Percentiles rank a stretch among this genome's conserved stretches.
Evolutionary conservation across 2,329 filamentous ascomycete genomes (phyloP).

Genomic region (Teratosphaeria epicoccoides): DNA sequence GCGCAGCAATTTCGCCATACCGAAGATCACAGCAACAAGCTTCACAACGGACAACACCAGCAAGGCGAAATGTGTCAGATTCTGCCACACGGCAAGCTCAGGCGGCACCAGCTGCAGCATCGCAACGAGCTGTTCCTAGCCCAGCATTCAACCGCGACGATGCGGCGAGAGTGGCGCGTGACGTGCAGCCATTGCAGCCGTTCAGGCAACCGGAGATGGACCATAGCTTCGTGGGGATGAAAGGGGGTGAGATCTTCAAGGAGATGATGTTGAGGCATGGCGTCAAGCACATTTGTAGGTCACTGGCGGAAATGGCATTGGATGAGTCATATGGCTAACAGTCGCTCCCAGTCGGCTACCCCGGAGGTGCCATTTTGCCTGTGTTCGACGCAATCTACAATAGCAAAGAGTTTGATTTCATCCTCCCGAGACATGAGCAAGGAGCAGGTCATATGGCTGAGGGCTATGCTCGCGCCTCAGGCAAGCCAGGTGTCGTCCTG

Average conservation of each 20-base stretch:
- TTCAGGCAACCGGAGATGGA: constrained; percentile 41
- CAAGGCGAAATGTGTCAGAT: constrained; percentile 28
- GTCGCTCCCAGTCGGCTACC: constrained; percentile 50
- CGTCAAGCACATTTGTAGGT: constrained; percentile 90
- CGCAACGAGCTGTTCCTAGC: constrained; percentile 31
- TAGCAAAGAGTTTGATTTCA: constrained; percentile 91
- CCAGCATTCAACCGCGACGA: constrained; percentile 43
- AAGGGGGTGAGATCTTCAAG: constrained; percentile 92
- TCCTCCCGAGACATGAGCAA: constrained; percentile 92
- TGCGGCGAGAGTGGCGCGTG: constrained; percentile 20
- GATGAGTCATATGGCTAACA: constrained; percentile 2
- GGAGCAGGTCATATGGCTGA: constrained; percentile 98
- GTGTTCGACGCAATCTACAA: constrained; percentile 99
- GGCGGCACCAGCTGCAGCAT: constrained; percentile 26
- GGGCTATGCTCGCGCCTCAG: constrained; percentile 87
- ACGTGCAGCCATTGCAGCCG: constrained; percentile 37
- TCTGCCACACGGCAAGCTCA: constrained; percentile 30
- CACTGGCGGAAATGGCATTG: constrained; percentile 1
- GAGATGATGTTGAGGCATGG: constrained; percentile 95
- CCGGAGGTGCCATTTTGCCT: constrained; percentile 89
- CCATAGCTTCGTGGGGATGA: constrained; percentile 76
- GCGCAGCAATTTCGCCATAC: constrained; percentile 36
- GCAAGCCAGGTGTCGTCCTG: constrained; percentile 88
- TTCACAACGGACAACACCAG: constrained; percentile 12
- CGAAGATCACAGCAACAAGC: constrained; percentile 10